Evolutionary conservation across 2,329 filamentous ascomycete species (phyloP).

Genomic region (Malbranchea zuffiana): DNA sequence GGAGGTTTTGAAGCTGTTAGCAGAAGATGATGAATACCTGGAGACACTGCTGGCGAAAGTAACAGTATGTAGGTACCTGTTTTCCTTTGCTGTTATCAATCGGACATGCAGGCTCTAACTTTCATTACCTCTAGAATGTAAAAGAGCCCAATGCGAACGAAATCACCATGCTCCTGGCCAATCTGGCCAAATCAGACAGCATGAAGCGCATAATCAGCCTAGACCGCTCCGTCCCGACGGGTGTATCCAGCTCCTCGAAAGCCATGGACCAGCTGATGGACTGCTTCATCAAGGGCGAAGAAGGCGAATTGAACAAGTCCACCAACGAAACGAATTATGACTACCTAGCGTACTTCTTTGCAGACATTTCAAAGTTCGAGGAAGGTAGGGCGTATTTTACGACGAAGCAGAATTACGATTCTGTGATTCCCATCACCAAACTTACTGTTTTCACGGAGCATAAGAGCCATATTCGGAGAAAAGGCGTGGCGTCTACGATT

Average conservation of each 20-base stretch:
- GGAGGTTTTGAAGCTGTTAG: constrained; percentile 62
- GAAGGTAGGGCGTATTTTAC: constrained; percentile 67
- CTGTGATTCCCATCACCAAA: constrained; percentile 80
- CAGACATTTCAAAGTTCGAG: constrained; percentile 75
- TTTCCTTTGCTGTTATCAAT: constrained; percentile 7
- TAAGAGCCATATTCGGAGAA: constrained; percentile 66
- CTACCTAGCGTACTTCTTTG: constrained; percentile 88
- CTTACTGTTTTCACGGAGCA: constrained; percentile 92
- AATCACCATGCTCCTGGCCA: constrained; percentile 83
- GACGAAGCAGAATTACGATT: constrained; percentile 62
- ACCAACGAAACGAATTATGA: constrained; percentile 53
- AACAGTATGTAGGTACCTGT: constrained; percentile 53
- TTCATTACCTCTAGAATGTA: constrained; percentile 20
- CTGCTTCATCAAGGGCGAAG: constrained; percentile 86
- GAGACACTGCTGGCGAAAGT: constrained; percentile 61
- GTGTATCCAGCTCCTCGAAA: constrained; percentile 59
- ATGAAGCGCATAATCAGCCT: constrained; percentile 58
- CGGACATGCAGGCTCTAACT: neutral
- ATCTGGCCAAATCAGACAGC: constrained; percentile 69
- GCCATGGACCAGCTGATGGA: constrained; percentile 88
- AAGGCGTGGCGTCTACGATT: constrained; percentile 91
- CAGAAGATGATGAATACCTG: constrained; percentile 70
- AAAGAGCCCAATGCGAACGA: constrained; percentile 75
- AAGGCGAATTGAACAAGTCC: constrained; percentile 68
- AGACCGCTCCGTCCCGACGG: constrained; percentile 56